These are phyloP conservation scores for Medicago truncatula DNA, from an alignment of 306 rosid genomes.

Conservation along the genomic window MtrunA17r5.0-ANR NC_053049.1:6017001-6017500, in stretches of 20 bases:
- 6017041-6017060: conserved; percentile 42
- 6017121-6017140: conserved; percentile 61
- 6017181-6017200: conserved; percentile 48
- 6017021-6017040: conserved; percentile 33
- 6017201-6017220: conserved; percentile 46
- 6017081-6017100: conserved; percentile 55
- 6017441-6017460: conserved; percentile 51
- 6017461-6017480: conserved; percentile 46
- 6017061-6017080: conserved; percentile 54
- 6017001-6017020: conserved; percentile 42
- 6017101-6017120: conserved; percentile 59
- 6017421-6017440: conserved; percentile 64
- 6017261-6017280: conserved; percentile 48
- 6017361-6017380: conserved; percentile 70
- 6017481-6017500: conserved; percentile 45
- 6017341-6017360: conserved; percentile 63
- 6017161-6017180: conserved; percentile 61
- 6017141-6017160: conserved; percentile 37
- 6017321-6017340: conserved; percentile 58
- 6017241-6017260: conserved; percentile 76
- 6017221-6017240: conserved; percentile 65
- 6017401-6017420: conserved; percentile 54
- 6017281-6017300: conserved; percentile 47
- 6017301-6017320: conserved; percentile 52
- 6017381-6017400: conserved; percentile 52